A percentile compares a stretch with the other conserved stretches of the same genome.
These are phyloP conservation scores for Penicillium sp. DNA, from an alignment of 2,329 filamentous ascomycete species.

Conservation along the genomic window DNA sequence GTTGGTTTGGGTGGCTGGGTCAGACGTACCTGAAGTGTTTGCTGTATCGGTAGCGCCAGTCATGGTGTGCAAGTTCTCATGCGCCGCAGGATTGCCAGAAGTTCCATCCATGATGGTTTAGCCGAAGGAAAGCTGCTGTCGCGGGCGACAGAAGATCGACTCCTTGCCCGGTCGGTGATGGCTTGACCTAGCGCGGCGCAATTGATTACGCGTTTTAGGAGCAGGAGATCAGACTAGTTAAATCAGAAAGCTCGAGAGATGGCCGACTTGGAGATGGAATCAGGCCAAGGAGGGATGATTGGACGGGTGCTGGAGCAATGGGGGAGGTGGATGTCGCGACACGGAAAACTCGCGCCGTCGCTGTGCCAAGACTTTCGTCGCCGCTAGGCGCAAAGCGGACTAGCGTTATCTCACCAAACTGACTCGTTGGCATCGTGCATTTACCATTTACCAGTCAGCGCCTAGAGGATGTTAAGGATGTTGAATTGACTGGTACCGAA, in stretches of 20 bases:
- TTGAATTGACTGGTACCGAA: too few relatives aligned
- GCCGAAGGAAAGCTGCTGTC: constrained; percentile 30
- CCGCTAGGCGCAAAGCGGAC: constrained; percentile 17
- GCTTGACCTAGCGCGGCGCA: constrained; percentile 16
- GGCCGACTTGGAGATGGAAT: constrained; percentile 19
- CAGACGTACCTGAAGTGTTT: constrained; percentile 35
- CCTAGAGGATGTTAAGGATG: too few relatives aligned
- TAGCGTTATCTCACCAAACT: not conserved
- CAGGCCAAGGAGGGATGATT: constrained; percentile 21
- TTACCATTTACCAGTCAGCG: too few relatives aligned
- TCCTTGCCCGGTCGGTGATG: constrained; percentile 31
- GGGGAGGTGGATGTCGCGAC: constrained; percentile 34
- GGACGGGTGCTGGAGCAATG: constrained; percentile 28
- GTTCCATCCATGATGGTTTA: constrained; percentile 42
- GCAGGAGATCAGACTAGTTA: constrained; percentile 10
- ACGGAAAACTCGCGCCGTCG: constrained; percentile 36
- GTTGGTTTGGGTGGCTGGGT: constrained; percentile 6
- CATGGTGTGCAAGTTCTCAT: constrained; percentile 31
- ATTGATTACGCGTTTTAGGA: constrained; percentile 5
- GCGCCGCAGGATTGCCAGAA: constrained; percentile 28
- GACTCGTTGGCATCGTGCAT: too few relatives aligned
- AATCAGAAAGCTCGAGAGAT: constrained; percentile 2
- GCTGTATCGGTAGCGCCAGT: constrained; percentile 30
- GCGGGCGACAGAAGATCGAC: constrained; percentile 33
- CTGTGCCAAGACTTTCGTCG: constrained; percentile 28